A percentile compares a stretch with the other conserved stretches of the same genome.
Evolutionary conservation across 2,329 filamentous ascomycete species (phyloP).

Genomic region (Claviceps capensis): DNA sequence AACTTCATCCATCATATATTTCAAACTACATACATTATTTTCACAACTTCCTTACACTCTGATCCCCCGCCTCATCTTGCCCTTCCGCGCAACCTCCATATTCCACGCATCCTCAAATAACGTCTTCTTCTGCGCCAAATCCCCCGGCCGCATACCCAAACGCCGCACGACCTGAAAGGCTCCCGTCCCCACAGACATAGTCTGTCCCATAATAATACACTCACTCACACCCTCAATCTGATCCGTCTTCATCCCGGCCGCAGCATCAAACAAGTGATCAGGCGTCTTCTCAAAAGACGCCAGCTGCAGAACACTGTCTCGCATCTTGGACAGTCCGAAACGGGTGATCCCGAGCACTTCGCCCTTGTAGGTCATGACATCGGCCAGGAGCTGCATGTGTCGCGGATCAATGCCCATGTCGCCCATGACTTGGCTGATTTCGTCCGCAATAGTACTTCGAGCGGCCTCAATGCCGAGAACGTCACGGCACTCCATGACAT

Average conservation of each 20-base stretch:
- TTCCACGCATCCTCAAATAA: constrained; percentile 59
- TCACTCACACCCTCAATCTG: constrained; percentile 87
- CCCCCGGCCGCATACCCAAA: constrained; percentile 49
- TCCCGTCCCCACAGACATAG: constrained; percentile 80
- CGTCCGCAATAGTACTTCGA: constrained; percentile 71
- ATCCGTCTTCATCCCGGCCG: constrained; percentile 82
- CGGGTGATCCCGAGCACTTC: constrained; percentile 93
- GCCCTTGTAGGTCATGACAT: constrained; percentile 98
- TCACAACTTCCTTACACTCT: background rate
- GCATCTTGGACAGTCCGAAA: constrained; percentile 92
- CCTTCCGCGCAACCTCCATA: constrained; percentile 9
- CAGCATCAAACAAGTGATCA: constrained; percentile 92
- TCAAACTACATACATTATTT: background rate
- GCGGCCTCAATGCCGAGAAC: constrained; percentile 94
- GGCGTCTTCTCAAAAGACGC: constrained; percentile 97
- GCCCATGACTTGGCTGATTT: constrained; percentile 82
- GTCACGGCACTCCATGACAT: constrained; percentile 75
- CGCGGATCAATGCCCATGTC: constrained; percentile 93
- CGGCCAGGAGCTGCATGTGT: constrained; percentile 92
- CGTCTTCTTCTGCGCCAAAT: constrained; percentile 46
- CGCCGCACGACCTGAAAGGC: constrained; percentile 78
- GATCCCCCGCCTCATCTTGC: background rate
- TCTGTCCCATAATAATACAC: constrained; percentile 97
- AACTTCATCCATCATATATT: background rate
- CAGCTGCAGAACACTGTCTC: constrained; percentile 84